Percentiles rank a stretch among this genome's conserved stretches.
These are phyloP conservation scores for Sarocladiaceae sp. DNA, from an alignment of 2,329 filamentous ascomycete genomes.

Conservation along the genomic window DNA sequence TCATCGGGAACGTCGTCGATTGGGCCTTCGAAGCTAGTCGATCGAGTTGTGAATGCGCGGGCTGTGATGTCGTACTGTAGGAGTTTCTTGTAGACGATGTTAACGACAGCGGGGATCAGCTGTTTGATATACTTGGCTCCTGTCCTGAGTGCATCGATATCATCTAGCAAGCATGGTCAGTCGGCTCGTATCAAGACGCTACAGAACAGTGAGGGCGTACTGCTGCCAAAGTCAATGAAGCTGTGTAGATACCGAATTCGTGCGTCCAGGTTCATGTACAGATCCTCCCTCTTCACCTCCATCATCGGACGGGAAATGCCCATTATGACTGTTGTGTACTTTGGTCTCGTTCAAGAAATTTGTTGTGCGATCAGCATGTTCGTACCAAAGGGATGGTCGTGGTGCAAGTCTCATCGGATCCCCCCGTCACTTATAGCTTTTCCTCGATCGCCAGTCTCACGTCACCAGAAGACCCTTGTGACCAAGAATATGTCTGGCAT, in stretches of 20 bases:
- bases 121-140: conserved; percentile 75
- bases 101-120: conserved; percentile 78
- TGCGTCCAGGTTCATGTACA: conserved; percentile 67
- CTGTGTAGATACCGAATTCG: conserved; percentile 69
- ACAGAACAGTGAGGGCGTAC: conserved; percentile 50
- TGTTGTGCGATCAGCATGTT: background rate
- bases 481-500: background rate
- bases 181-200: background rate
- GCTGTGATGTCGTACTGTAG: conserved; percentile 79
- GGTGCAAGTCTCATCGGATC: no score
- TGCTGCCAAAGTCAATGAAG: conserved; percentile 70
- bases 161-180: conserved; percentile 41
- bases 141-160: conserved; percentile 65
- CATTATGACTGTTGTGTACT: conserved; percentile 17
- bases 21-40: conserved; percentile 62
- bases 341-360: background rate
- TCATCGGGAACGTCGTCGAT: conserved; percentile 61
- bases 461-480: background rate
- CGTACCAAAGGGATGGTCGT: background rate
- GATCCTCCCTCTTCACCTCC: conserved; percentile 65
- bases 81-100: conserved; percentile 80
- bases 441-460: background rate
- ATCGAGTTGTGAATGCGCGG: conserved; percentile 63
- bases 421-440: background rate
- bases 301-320: conserved; percentile 33